Conservation (phyloP, 192 early-diverging fungal genomes). For the Hyaloraphidium curvatum region DNA sequence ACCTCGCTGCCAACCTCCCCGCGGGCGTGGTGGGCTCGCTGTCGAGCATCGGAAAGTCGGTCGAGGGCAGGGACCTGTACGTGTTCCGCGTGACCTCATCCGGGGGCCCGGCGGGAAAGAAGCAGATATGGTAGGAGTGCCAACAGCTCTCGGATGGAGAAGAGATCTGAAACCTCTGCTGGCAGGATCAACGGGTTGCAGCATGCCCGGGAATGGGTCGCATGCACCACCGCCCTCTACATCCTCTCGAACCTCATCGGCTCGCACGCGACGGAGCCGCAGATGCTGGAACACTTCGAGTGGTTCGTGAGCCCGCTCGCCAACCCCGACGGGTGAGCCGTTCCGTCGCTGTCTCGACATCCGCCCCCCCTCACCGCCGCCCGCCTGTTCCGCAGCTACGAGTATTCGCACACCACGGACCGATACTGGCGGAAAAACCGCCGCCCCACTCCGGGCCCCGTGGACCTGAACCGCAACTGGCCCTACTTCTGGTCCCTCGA, state of each 20-base stretch:
- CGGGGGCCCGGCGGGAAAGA: too few species aligned
- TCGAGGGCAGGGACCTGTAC: constrained; percentile 12
- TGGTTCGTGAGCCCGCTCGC: constrained; percentile 34
- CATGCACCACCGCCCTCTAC: constrained; percentile 25
- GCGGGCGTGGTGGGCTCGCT: too few species aligned
- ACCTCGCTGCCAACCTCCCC: too few species aligned
- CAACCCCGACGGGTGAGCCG: constrained; percentile 39
- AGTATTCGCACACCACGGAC: constrained; percentile 24
- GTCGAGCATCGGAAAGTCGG: constrained; percentile 34
- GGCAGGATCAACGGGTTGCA: constrained; percentile 17
- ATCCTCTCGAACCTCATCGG: constrained; percentile 21
- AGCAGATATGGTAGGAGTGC: constrained; percentile 21
- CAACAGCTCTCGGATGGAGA: too few species aligned
- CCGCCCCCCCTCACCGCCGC: too few species aligned
- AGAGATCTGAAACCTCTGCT: too few species aligned
- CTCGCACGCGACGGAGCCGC: constrained; percentile 16
- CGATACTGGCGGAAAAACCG: constrained; percentile 43
- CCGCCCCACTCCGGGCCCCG: constrained; percentile 7
- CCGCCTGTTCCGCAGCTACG: too few species aligned
- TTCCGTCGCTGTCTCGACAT: too few species aligned
- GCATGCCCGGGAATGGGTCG: constrained; percentile 41
- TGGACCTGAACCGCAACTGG: not conserved
- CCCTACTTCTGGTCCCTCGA: not conserved
- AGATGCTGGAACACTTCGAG: constrained; percentile 21
- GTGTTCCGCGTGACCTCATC: not conserved